These are phyloP conservation scores for Arxiozyma telluris DNA, from an alignment of 1,139 yeast species.

Conservation along the genomic window DNA sequence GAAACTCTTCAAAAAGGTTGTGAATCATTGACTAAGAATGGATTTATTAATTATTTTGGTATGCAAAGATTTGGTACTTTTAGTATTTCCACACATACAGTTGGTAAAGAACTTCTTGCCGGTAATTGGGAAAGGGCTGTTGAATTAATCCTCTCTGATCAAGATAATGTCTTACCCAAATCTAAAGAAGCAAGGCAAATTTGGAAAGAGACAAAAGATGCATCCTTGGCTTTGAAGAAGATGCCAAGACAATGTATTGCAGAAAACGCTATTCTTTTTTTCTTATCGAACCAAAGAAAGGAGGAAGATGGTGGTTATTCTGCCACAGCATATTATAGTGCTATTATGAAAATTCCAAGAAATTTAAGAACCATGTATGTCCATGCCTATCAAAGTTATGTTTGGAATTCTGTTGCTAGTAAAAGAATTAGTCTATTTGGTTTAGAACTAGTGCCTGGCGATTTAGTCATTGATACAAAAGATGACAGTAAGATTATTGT, in stretches of 20 bases:
- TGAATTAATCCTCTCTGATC: conserved; percentile 72
- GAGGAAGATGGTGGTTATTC: conserved; percentile 40
- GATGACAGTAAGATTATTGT: conserved; percentile 17
- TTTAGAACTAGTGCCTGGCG: conserved; percentile 65
- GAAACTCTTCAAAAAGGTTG: conserved; percentile 45
- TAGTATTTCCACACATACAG: conserved; percentile 78
- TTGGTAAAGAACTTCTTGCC: conserved; percentile 65
- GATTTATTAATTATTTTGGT: conserved; percentile 90
- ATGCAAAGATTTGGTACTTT: conserved; percentile 98
- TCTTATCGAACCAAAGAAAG: conserved; percentile 41
- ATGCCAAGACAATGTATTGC: conserved; percentile 90
- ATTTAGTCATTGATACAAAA: conserved; percentile 51
- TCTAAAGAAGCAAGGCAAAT: conserved; percentile 71
- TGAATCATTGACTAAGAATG: conserved; percentile 50
- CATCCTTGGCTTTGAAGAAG: conserved; percentile 50
- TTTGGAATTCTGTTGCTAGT: conserved; percentile 87
- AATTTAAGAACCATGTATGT: conserved; percentile 90
- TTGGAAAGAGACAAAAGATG: conserved; percentile 71
- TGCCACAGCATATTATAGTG: conserved; percentile 54
- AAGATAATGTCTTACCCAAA: conserved; percentile 73
- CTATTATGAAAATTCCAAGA: conserved; percentile 87
- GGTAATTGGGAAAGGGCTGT: conserved; percentile 76
- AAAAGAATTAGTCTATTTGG: conserved; percentile 70
- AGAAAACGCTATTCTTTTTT: conserved; percentile 61
- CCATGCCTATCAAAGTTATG: conserved; percentile 92